phyloP scores from a whole-genome alignment of 2,329 filamentous ascomycete species.

The Ceratocystis ficicola region DNA sequence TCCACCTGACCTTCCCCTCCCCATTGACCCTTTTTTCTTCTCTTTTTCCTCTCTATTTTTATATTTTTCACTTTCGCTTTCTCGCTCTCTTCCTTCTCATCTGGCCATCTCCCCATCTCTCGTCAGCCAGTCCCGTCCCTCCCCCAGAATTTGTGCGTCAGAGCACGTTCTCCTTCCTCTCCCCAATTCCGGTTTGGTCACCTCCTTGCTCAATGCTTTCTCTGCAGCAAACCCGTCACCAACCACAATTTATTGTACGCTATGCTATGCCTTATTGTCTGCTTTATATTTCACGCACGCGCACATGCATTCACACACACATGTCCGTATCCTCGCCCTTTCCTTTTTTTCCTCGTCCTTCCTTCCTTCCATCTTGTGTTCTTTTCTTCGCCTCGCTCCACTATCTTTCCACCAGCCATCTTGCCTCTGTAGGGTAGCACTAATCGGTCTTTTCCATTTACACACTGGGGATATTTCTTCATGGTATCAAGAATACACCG shows the following conservation, averaged over 20 bases:
- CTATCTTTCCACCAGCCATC: background rate
- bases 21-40: background rate
- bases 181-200: background rate
- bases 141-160: background rate
- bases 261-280: background rate
- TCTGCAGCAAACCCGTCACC: background rate
- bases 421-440: background rate
- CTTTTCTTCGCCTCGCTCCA: background rate
- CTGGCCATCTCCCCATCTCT: background rate
- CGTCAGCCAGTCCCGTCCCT: background rate
- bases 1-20: background rate
- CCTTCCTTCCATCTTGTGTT: background rate
- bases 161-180: background rate
- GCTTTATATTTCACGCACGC: constrained; percentile 1
- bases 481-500: constrained; percentile 4
- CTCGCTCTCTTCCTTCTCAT: background rate
- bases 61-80: background rate
- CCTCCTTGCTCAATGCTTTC: background rate
- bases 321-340: background rate
- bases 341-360: background rate
- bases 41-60: background rate
- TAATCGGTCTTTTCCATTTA: background rate
- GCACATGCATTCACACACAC: background rate
- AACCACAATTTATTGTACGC: background rate
- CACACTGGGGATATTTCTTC: background rate